These are phyloP conservation scores for Leptographium lundbergii DNA, from an alignment of 2,329 filamentous ascomycete genomes.

Conservation along the genomic window DNA sequence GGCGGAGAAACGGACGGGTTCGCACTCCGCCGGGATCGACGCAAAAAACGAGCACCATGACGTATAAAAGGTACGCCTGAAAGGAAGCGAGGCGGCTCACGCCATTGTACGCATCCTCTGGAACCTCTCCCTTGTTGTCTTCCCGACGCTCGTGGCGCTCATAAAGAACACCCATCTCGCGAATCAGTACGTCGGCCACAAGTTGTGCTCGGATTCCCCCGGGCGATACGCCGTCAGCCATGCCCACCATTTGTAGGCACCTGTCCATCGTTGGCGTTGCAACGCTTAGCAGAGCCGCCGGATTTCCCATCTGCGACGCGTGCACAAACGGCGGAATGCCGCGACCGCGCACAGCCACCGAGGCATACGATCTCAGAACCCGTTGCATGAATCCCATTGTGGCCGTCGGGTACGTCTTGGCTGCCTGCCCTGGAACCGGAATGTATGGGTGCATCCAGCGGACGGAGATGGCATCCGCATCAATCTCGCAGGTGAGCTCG, in stretches of 20 bases:
- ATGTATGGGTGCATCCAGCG: constrained; percentile 36
- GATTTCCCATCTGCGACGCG: constrained; percentile 18
- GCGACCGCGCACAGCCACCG: constrained; percentile 22
- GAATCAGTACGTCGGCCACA: constrained; percentile 19
- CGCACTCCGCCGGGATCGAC: background rate
- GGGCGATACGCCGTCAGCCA: constrained; percentile 17
- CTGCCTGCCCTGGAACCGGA: constrained; percentile 27
- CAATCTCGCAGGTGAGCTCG: constrained; percentile 30
- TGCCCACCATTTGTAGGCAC: background rate
- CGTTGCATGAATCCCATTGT: constrained; percentile 26
- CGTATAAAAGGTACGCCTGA: constrained; percentile 41
- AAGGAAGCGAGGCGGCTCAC: constrained; percentile 28
- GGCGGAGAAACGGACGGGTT: constrained; percentile 20
- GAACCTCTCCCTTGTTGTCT: background rate
- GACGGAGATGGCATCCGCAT: constrained; percentile 31
- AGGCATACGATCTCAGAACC: constrained; percentile 31
- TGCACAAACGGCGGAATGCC: constrained; percentile 32
- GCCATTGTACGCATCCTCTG: constrained; percentile 12
- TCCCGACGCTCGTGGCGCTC: background rate
- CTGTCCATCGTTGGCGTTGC: background rate
- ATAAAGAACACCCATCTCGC: constrained; percentile 29
- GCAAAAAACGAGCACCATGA: constrained; percentile 20
- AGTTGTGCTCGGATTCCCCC: constrained; percentile 9
- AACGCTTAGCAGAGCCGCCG: background rate
- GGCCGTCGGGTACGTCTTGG: constrained; percentile 26